phyloP scores from a whole-genome alignment of 768 basidiomycete genomes.

The Butyriboletus loyo region DNA sequence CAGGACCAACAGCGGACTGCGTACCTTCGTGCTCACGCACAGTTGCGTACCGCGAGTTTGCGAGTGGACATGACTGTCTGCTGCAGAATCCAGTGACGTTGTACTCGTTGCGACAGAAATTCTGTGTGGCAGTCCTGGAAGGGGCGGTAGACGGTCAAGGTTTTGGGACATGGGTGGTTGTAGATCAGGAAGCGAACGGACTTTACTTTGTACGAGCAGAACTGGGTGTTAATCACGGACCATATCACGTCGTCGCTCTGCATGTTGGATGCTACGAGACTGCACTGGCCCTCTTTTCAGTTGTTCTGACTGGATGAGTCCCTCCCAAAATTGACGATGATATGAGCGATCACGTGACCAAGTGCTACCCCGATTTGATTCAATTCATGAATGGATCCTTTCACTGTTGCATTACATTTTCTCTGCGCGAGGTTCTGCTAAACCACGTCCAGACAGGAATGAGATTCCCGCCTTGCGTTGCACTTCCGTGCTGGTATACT shows the following conservation, averaged over 20 bases:
- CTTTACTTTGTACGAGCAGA: conserved; percentile 99
- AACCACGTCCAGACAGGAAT: neutral
- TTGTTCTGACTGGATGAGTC: neutral
- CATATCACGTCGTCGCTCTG: conserved; percentile 99
- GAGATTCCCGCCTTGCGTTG: too few species aligned
- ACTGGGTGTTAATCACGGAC: conserved; percentile 91
- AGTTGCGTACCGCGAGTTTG: conserved; percentile 97
- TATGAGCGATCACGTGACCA: conserved; percentile 10
- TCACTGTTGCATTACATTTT: neutral
- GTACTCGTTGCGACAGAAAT: conserved; percentile 98
- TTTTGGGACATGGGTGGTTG: conserved; percentile 1
- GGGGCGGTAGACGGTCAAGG: neutral
- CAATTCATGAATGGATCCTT: neutral
- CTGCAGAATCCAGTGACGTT: conserved; percentile 96
- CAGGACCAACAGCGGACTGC: conserved; percentile 1
- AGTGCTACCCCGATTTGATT: neutral
- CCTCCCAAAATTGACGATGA: neutral
- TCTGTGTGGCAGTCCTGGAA: conserved; percentile 87
- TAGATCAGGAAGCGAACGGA: conserved; percentile 38
- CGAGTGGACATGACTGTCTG: conserved; percentile 94
- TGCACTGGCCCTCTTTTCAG: neutral
- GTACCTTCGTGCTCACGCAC: conserved; percentile 92
- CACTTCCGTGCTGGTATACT: neutral
- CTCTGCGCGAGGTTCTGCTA: neutral
- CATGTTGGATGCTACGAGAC: conserved; percentile 41